These are phyloP conservation scores for Acer negundo DNA, from an alignment of 345 rosid species.

Conservation along the genomic window DNA sequence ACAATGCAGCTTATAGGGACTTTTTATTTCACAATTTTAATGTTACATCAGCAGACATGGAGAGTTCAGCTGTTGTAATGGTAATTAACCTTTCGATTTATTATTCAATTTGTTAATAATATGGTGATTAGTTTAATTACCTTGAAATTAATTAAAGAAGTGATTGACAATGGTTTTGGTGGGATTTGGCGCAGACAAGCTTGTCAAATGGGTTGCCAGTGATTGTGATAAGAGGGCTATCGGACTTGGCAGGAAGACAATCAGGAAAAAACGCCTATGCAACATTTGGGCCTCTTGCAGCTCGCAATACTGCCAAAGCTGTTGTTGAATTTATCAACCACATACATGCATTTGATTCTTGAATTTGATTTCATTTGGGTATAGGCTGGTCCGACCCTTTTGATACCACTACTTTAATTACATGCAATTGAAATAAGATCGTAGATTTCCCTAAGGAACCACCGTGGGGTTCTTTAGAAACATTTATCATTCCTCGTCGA, in stretches of 20 bases:
- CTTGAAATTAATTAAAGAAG: too few species aligned
- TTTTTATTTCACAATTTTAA: constrained; percentile 38
- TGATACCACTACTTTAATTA: too few species aligned
- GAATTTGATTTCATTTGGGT: background rate
- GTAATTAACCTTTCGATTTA: constrained; percentile 16
- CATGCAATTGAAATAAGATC: too few species aligned
- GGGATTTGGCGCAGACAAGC: constrained; percentile 36
- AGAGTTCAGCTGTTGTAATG: constrained; percentile 58
- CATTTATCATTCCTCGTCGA: too few species aligned
- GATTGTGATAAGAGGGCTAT: constrained; percentile 47
- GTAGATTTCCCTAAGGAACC: too few species aligned
- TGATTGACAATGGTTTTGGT: background rate
- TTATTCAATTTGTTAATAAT: too few species aligned
- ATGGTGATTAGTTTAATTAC: too few species aligned
- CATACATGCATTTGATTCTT: constrained; percentile 18
- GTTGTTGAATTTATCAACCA: constrained; percentile 38
- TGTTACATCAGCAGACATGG: constrained; percentile 56
- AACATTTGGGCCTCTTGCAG: constrained; percentile 45
- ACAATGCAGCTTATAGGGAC: constrained; percentile 52
- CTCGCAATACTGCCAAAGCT: constrained; percentile 41
- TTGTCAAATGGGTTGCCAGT: constrained; percentile 49
- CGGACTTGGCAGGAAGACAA: constrained; percentile 53
- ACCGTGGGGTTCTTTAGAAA: too few species aligned
- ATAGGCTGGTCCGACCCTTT: too few species aligned
- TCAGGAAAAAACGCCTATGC: constrained; percentile 29